phyloP scores from a whole-genome alignment of 2,329 filamentous ascomycete species.

The Sporothrix brunneoviolacea region DNA sequence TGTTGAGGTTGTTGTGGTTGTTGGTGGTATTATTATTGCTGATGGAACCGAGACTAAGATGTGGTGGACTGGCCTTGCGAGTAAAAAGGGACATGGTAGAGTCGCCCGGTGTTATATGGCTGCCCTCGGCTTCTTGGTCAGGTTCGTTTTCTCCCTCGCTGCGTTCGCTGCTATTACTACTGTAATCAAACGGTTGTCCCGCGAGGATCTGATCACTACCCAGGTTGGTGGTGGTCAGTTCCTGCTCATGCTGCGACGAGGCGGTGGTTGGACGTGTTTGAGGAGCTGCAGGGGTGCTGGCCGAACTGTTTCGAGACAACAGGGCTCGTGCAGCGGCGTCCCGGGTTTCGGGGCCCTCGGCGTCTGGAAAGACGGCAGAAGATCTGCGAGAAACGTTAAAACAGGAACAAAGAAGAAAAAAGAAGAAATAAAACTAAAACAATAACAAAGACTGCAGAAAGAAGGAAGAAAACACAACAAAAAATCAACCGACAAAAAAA shows the following conservation, averaged over 20 bases:
- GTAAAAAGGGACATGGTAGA: slow-evolving; percentile 42
- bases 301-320: slow-evolving; percentile 33
- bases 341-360: slow-evolving; percentile 22
- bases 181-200: slow-evolving; percentile 1
- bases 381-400: not conserved
- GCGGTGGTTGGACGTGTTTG: slow-evolving; percentile 35
- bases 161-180: not conserved
- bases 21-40: slow-evolving; percentile 10
- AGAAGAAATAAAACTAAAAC: not conserved
- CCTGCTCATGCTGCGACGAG: slow-evolving; percentile 38
- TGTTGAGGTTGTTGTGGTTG: slow-evolving; percentile 15
- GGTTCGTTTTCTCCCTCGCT: slow-evolving; percentile 3
- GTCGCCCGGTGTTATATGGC: not conserved
- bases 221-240: slow-evolving; percentile 30
- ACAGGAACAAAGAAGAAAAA: not conserved
- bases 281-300: slow-evolving; percentile 36
- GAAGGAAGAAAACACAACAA: not conserved
- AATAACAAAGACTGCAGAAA: not conserved
- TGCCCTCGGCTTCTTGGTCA: not conserved
- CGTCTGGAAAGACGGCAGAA: not conserved
- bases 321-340: slow-evolving; percentile 20
- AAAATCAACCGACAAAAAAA: not conserved
- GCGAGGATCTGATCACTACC: slow-evolving; percentile 9
- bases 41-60: slow-evolving; percentile 40
- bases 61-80: slow-evolving; percentile 45